Percentiles rank a stretch among this genome's conserved stretches.
These are phyloP conservation scores for Rhizopogon roseolus DNA, from an alignment of 768 basidiomycete genomes.

Conservation along the genomic window DNA sequence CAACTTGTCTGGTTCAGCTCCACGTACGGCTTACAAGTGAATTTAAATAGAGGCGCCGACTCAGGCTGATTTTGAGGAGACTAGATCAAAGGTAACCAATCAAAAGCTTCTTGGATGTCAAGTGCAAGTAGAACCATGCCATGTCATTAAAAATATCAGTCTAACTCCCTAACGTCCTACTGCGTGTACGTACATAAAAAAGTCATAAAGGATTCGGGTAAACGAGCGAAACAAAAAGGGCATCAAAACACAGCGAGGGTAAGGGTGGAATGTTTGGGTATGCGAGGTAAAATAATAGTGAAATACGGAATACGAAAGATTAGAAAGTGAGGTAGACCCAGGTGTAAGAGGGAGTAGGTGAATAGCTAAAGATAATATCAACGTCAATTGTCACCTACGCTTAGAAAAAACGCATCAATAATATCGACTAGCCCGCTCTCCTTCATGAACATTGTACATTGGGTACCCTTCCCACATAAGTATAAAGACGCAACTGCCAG, in stretches of 20 bases:
- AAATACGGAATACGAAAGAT: conserved; percentile 1
- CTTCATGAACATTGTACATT: conserved; percentile 2
- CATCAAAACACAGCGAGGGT: conserved; percentile 1
- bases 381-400: neutral
- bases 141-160: conserved; percentile 6
- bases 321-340: neutral
- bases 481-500: neutral
- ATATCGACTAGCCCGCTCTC: neutral
- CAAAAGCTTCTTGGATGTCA: neutral
- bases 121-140: neutral
- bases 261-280: neutral
- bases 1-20: too few relatives aligned
- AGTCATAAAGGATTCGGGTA: conserved; percentile 2
- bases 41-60: too few relatives aligned
- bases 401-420: neutral
- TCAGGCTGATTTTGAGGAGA: too few relatives aligned
- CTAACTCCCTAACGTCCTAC: conserved; percentile 4
- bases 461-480: neutral
- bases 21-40: too few relatives aligned
- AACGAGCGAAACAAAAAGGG: neutral
- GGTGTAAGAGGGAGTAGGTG: neutral
- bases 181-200: conserved; percentile 2
- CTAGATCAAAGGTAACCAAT: neutral
- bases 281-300: neutral
- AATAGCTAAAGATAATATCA: conserved; percentile 3